Evolutionary conservation across 352 stramenopile species (phyloP).

Genomic region (Halophytophthora batemanensis): DNA sequence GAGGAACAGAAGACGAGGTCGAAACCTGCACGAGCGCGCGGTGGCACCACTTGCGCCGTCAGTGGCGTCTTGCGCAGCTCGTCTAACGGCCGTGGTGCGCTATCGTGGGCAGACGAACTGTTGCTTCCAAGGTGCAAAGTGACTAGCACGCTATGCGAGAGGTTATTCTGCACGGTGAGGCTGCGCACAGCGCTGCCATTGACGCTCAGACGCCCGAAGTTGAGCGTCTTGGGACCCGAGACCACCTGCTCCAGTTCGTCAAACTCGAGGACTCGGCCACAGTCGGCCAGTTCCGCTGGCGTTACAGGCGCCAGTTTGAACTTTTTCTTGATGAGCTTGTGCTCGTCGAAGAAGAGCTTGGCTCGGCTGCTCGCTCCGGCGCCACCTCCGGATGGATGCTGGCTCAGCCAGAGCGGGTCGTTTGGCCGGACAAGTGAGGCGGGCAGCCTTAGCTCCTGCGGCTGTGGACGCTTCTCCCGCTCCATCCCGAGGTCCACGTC

Average conservation of each 20-base stretch:
- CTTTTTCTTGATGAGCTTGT: constrained; percentile 91
- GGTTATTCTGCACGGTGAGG: constrained; percentile 88
- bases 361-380: constrained; percentile 33
- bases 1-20: constrained; percentile 84
- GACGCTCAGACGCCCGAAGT: constrained; percentile 91
- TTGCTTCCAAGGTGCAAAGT: constrained; percentile 24
- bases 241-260: constrained; percentile 73
- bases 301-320: constrained; percentile 88
- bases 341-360: constrained; percentile 75
- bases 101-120: constrained; percentile 8
- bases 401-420: constrained; percentile 71
- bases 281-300: constrained; percentile 90
- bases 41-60: constrained; percentile 84
- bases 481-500: constrained; percentile 62
- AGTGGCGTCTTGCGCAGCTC: constrained; percentile 60
- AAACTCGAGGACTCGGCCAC: constrained; percentile 54
- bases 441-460: constrained; percentile 43
- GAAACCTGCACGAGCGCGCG: constrained; percentile 79
- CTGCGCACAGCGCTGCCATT: constrained; percentile 76
- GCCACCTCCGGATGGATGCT: constrained; percentile 14
- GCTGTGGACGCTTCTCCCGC: constrained; percentile 45
- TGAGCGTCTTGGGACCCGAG: constrained; percentile 78
- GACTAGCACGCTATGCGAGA: constrained; percentile 82
- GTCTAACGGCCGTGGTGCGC: constrained; percentile 30
- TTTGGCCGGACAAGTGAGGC: constrained; percentile 21